phyloP scores from a whole-genome alignment of 768 basidiomycete species.

The Boletellus ananiceps region DNA sequence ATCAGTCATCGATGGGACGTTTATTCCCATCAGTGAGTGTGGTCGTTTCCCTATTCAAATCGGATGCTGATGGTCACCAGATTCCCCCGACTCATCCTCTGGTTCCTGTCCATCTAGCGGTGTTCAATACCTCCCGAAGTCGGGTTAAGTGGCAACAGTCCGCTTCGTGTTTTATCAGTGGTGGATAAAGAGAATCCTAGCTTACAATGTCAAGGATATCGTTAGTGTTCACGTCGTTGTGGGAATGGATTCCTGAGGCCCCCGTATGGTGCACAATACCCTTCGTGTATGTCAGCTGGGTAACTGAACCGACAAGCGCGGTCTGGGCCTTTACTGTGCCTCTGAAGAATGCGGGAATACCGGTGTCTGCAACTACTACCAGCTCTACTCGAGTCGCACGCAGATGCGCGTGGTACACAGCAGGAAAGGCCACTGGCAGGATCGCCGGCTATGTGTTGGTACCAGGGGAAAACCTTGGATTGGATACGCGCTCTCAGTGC shows the following conservation, averaged over 20 bases:
- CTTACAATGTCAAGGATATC: not conserved
- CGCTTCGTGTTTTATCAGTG: not conserved
- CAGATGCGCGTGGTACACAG: not conserved
- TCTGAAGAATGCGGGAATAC: too few species aligned
- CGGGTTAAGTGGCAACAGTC: constrained; percentile 3
- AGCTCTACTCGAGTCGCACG: not conserved
- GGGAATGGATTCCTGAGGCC: not conserved
- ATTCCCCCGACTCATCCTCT: constrained; percentile 42
- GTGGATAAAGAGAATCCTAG: not conserved
- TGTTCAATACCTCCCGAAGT: constrained; percentile 59
- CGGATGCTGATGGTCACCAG: constrained; percentile 30
- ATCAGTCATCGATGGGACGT: constrained; percentile 61
- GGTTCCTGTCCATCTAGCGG: constrained; percentile 49
- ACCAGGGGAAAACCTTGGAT: constrained; percentile 38
- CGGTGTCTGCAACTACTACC: too few species aligned
- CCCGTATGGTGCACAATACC: too few species aligned
- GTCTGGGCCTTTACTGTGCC: too few species aligned
- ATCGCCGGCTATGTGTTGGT: constrained; percentile 53
- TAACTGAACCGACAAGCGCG: too few species aligned
- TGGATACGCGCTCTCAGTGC: constrained; percentile 40
- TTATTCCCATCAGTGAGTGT: constrained; percentile 53
- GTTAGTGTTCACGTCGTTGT: constrained; percentile 29
- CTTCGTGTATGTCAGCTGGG: too few species aligned
- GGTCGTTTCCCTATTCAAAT: not conserved
- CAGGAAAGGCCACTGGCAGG: constrained; percentile 32